Evolutionary conservation across 1,284 basidiomycete species (phyloP).

Genomic region (Fistulinella staudtii): DNA sequence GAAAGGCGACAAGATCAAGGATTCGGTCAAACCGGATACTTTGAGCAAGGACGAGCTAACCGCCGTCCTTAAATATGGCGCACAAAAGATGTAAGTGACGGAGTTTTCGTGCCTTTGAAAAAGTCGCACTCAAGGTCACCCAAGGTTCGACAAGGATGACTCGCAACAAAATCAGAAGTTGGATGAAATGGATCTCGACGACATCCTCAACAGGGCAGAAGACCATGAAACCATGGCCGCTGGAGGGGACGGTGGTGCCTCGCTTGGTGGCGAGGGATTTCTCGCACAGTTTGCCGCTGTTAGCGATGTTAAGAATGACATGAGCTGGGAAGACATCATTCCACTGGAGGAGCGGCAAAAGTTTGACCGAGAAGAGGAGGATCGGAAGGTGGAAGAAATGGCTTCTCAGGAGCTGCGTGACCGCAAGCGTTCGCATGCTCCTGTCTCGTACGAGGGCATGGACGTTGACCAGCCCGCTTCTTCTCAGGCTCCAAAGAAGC

Average conservation of each 20-base stretch:
- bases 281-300: slow-evolving; percentile 93
- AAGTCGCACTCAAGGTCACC: slow-evolving; percentile 8
- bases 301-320: slow-evolving; percentile 97
- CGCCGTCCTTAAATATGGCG: slow-evolving; percentile 99
- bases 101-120: too few relatives aligned
- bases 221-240: slow-evolving; percentile 92
- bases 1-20: slow-evolving; percentile 63
- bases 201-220: slow-evolving; percentile 95
- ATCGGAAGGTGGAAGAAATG: slow-evolving; percentile 64
- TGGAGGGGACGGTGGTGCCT: slow-evolving; percentile 74
- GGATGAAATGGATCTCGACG: slow-evolving; percentile 98
- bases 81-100: slow-evolving; percentile 90
- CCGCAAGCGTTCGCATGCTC: slow-evolving; percentile 82
- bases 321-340: slow-evolving; percentile 99
- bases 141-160: slow-evolving; percentile 95
- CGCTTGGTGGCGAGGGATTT: slow-evolving; percentile 96
- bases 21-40: slow-evolving; percentile 77
- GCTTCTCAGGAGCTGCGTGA: slow-evolving; percentile 63
- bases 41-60: slow-evolving; percentile 97
- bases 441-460: slow-evolving; percentile 89
- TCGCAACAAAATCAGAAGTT: slow-evolving; percentile 91
- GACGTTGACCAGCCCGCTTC: slow-evolving; percentile 72
- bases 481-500: slow-evolving; percentile 65
- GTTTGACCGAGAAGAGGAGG: slow-evolving; percentile 81
- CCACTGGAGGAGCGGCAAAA: slow-evolving; percentile 88